Evolutionary conservation across 345 rosid genomes (phyloP).

Genomic region (Psidium friedrichsthalianum): DNA sequence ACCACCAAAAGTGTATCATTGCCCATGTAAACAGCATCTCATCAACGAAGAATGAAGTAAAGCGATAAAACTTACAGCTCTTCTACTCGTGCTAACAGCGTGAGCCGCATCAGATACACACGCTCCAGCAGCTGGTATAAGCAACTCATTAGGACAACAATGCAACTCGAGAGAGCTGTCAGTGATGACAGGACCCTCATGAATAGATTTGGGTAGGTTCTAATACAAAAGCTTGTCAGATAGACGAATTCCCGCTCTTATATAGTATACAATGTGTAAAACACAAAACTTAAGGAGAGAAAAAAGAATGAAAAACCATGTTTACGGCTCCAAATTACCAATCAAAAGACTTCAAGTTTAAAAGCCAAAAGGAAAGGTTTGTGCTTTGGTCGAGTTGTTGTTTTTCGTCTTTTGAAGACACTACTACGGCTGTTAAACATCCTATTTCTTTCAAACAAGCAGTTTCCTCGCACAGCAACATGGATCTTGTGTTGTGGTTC

Average conservation of each 20-base stretch:
- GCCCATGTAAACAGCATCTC: background rate
- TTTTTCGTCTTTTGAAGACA: background rate
- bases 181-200: background rate
- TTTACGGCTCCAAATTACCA: background rate
- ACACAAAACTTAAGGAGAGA: background rate
- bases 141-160: background rate
- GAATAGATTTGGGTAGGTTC: background rate
- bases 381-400: background rate
- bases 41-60: background rate
- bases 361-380: background rate
- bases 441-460: background rate
- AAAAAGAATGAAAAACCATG: background rate
- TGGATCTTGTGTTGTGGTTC: background rate
- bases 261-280: background rate
- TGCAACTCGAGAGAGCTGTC: background rate
- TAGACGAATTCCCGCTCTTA: background rate
- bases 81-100: conserved; percentile 88
- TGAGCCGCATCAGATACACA: conserved; percentile 41
- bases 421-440: background rate
- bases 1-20: background rate
- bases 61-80: conserved; percentile 51
- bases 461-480: background rate
- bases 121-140: conserved; percentile 35
- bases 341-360: background rate
- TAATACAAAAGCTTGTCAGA: background rate